Conservation (phyloP, 1,284 basidiomycete species). For the Volvariella volvacea region DNA sequence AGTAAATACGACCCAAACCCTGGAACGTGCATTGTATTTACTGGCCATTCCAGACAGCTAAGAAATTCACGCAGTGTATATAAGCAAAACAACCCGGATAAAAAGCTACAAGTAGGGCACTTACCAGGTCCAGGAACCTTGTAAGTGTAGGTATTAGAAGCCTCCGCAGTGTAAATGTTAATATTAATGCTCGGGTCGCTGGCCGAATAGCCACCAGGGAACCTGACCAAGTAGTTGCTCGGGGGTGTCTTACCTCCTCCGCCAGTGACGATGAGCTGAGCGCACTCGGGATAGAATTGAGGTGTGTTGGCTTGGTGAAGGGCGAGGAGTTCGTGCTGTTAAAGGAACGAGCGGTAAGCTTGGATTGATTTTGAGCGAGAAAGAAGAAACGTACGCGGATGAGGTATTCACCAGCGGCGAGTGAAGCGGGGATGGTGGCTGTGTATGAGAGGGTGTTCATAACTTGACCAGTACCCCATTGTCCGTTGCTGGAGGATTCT, state of each 20-base stretch:
- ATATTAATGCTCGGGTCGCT: constrained; percentile 23
- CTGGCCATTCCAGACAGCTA: background rate
- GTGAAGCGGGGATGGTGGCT: constrained; percentile 24
- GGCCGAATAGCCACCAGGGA: constrained; percentile 23
- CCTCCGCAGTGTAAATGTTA: constrained; percentile 22
- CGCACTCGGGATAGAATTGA: constrained; percentile 30
- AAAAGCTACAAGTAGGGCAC: constrained; percentile 9
- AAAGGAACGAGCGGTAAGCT: background rate
- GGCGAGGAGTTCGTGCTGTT: constrained; percentile 31
- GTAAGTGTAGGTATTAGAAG: constrained; percentile 20
- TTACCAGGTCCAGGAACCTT: constrained; percentile 24
- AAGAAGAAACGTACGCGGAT: constrained; percentile 25
- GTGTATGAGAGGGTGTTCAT: constrained; percentile 25
- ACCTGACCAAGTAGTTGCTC: constrained; percentile 17
- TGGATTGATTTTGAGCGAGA: too few species aligned
- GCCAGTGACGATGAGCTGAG: constrained; percentile 23
- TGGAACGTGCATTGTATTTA: too few species aligned
- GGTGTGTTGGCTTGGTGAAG: constrained; percentile 29
- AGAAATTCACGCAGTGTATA: background rate
- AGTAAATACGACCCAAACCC: too few species aligned
- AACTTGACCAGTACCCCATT: constrained; percentile 25
- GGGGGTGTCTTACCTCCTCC: constrained; percentile 21
- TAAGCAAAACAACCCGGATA: background rate
- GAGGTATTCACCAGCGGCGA: constrained; percentile 28
- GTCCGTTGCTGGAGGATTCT: too few species aligned